Evolutionary conservation across 441 rosid genomes (phyloP), one percentile per base, ranked within the genome.

Genomic region (Theobroma grandiflorum): DNA sequence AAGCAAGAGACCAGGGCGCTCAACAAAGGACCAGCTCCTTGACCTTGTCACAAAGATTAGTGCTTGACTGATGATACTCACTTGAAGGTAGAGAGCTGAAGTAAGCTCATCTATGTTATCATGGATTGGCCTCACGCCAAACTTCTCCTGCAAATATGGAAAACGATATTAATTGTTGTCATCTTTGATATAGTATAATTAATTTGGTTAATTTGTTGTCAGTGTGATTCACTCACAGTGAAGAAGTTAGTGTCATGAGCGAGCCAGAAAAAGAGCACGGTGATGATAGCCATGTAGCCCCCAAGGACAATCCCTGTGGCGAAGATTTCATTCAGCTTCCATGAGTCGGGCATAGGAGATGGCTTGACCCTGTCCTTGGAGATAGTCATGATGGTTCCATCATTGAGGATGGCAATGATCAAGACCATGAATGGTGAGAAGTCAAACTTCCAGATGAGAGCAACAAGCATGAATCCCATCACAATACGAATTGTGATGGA

Each of bases 331-430:
- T 89, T 91, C 72, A 96, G 95, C 78, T 93, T 94, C 99, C 98
- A 94, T 9, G 98, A 92, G 83, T 96, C 98, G 0, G 98, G 98
- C 66, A 90, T 70, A 0, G 98, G 98, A 73, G 99, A 96, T 61
- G 99, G 99, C 87, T 93, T 94, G 12, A 96, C 98, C 67, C 96
- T 85, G 69, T 94, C 98, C 85, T 91, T 92, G 35, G 99, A 90
- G 81, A 96, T 96, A 63, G 98, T 96, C 98, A 94, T 96, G 78
- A 96, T 94, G n/a, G 99, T 96, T 74, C 99, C 99, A 6, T 96
- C 98, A 7, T 96, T 96, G 71, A 96, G 88, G 82, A 96, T 90
- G 73, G 98, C 97, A 11, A 96, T 96, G 85, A 96, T 89, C 74
- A 96, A 87, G 67, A 96, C 94, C 99, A 95, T 96, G 92, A 96